Evolutionary conservation across 305 asterid species (phyloP).

Genomic region (Fraxinus albicans): DNA sequence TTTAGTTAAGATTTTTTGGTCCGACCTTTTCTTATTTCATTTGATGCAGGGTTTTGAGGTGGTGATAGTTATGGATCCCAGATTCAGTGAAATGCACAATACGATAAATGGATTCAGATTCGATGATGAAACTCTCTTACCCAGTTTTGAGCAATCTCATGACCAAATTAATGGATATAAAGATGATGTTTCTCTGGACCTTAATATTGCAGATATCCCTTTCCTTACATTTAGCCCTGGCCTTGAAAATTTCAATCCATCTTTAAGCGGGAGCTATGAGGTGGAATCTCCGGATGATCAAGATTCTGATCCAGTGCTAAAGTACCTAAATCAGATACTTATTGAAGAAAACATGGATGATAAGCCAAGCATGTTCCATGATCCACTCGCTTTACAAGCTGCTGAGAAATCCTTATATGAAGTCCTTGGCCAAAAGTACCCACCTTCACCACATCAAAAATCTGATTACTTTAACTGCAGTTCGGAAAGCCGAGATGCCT

Average conservation of each 20-base stretch:
- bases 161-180: constrained; percentile 21
- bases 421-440: constrained; percentile 67
- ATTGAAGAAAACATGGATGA: constrained; percentile 53
- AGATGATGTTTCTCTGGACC: constrained; percentile 16
- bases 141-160: constrained; percentile 30
- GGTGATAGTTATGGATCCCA: constrained; percentile 32
- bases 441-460: constrained; percentile 45
- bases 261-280: constrained; percentile 32
- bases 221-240: constrained; percentile 19
- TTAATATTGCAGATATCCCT: constrained; percentile 20
- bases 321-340: constrained; percentile 58
- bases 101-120: constrained; percentile 13
- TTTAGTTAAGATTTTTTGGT: not conserved
- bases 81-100: constrained; percentile 20
- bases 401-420: constrained; percentile 81
- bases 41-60: constrained; percentile 15
- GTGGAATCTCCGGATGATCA: constrained; percentile 41
- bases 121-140: constrained; percentile 26
- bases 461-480: constrained; percentile 28
- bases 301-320: constrained; percentile 56
- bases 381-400: constrained; percentile 76
- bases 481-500: constrained; percentile 58
- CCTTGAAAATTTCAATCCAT: constrained; percentile 19
- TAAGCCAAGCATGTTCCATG: constrained; percentile 76
- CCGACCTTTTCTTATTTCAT: not conserved